Base-by-base conservation (phyloP, 352 stramenopile species). In the Globisporangium splendens region DNA sequence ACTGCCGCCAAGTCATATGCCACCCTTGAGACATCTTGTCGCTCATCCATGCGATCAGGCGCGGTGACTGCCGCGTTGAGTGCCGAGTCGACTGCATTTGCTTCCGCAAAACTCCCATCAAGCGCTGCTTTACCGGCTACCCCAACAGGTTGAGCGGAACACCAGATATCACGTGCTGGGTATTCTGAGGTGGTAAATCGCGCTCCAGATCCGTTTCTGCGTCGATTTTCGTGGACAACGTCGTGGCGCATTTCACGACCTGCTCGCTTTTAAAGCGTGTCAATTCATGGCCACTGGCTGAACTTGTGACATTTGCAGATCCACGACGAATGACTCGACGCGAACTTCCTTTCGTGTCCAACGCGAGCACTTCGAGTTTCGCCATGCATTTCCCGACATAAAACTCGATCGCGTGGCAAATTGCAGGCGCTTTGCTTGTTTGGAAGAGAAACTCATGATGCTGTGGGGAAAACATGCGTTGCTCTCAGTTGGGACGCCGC, bases 331-430 rank as follows among this genome's bases (percentile, higher is more conserved):
- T 21, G 21, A 11, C 13, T 59, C 21, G 69, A 61, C n/a, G 18
- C 24, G 11, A 18, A 43, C 13, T 72, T 18, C 82, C 65, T 22
- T 75, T 63, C 12, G 53, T 62, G 28, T 67, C 58, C 2, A 68
- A 53, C 42, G 69, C 66, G 0, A 88, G 71, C 0, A 85, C 65
- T 44, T 92, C 79, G 14, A 90, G 54, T 38, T 92, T 92, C 7
- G 78, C 78, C 74, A 92, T 88, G 58, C 83, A 92, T 22, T 87
- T 87, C 0, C 78, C 75, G 3, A 92, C 80, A 42, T 89, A 89
- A 41, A 92, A 92, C 57, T 92, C 83, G 54, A 92, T 89, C 8
- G 69, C 69, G 21, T 79, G 70, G 58, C 83, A 92, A 8, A 92
- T 76, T 6, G 48, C 47, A 0, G 72, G 60, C 1, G 80, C 77